Evolutionary conservation across 306 rosid genomes (phyloP).

Genomic region (Astragalus membranaceus): DNA sequence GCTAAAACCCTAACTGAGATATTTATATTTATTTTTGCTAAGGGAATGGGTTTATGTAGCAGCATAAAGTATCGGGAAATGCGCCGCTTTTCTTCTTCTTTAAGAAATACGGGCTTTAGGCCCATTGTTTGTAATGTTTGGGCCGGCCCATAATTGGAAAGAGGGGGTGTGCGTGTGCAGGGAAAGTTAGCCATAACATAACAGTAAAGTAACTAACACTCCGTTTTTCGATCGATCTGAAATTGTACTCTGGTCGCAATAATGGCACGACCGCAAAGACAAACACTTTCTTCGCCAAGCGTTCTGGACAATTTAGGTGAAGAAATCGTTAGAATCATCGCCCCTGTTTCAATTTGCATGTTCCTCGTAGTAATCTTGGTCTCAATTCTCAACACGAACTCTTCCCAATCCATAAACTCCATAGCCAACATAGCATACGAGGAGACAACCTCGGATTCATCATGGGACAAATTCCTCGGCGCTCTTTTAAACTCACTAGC

Average conservation of each 20-base stretch:
- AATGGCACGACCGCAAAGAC: conserved; percentile 50
- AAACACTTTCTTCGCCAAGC: conserved; percentile 35
- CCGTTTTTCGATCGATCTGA: neutral
- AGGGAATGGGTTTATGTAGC: conserved; percentile 31
- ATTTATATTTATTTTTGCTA: neutral
- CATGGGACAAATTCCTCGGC: conserved; percentile 83
- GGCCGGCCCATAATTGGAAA: conserved; percentile 7
- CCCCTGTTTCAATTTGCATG: conserved; percentile 94
- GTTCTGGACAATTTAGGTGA: conserved; percentile 66
- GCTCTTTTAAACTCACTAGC: conserved; percentile 75
- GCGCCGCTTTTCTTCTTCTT: neutral
- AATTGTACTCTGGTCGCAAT: neutral
- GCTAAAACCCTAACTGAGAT: conserved; percentile 53
- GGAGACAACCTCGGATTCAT: conserved; percentile 60
- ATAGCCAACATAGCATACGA: conserved; percentile 73
- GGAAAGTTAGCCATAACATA: neutral
- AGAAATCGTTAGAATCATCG: conserved; percentile 68
- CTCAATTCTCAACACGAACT: conserved; percentile 40
- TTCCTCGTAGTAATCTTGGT: conserved; percentile 73
- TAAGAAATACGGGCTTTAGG: neutral
- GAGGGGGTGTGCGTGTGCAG: neutral
- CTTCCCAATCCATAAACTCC: conserved; percentile 34
- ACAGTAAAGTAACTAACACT: neutral
- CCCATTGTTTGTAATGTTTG: neutral
- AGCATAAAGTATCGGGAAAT: neutral